Conservation (phyloP, 1,284 basidiomycete genomes). For the Heterobasidion occidentale region DNA sequence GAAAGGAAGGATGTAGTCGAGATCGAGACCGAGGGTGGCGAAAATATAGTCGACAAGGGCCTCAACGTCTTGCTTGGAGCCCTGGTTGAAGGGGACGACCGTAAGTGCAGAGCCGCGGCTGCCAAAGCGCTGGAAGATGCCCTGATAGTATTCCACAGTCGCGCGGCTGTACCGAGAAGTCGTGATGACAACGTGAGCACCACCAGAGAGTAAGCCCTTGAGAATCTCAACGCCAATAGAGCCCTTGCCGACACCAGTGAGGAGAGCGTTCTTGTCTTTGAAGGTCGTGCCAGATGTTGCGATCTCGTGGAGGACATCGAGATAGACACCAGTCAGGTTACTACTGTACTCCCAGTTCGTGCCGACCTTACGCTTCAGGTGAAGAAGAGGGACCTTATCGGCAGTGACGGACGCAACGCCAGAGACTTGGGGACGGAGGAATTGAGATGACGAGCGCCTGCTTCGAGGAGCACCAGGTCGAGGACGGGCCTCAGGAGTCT, state of each 20-base stretch:
- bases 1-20: constrained; percentile 98
- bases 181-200: constrained; percentile 94
- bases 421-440: constrained; percentile 84
- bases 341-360: constrained; percentile 94
- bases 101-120: constrained; percentile 93
- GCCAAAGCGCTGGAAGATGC: constrained; percentile 93
- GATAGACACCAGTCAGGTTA: constrained; percentile 92
- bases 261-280: constrained; percentile 96
- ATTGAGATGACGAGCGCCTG: constrained; percentile 88
- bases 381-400: constrained; percentile 90
- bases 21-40: constrained; percentile 86
- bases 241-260: constrained; percentile 96
- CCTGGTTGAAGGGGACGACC: constrained; percentile 98
- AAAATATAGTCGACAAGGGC: constrained; percentile 98
- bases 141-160: constrained; percentile 97
- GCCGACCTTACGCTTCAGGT: constrained; percentile 97
- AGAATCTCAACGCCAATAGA: constrained; percentile 97
- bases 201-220: constrained; percentile 93
- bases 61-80: constrained; percentile 96
- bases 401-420: constrained; percentile 74
- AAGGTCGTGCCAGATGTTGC: constrained; percentile 97
- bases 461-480: constrained; percentile 51
- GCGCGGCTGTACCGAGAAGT: constrained; percentile 93
- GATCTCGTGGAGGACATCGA: constrained; percentile 95
- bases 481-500: constrained; percentile 48